A percentile compares a stretch with the other conserved stretches of the same genome.
phyloP scores from a whole-genome alignment of 2,329 filamentous ascomycete species.

The Botrytis fabae region DNA sequence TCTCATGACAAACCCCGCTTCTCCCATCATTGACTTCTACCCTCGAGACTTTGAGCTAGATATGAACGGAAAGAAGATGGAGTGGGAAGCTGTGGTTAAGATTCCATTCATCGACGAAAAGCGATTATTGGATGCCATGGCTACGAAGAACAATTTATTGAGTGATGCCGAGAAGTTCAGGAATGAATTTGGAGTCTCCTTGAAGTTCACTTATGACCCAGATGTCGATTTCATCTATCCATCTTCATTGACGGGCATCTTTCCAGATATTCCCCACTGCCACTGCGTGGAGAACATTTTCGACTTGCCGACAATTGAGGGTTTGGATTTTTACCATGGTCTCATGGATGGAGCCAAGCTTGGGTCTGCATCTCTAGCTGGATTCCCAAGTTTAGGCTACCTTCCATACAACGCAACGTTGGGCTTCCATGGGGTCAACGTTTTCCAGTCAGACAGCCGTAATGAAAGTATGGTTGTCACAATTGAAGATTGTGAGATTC shows the following conservation, averaged over 20 bases:
- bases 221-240: conserved; percentile 80
- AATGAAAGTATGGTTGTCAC: conserved; percentile 97
- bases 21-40: conserved; percentile 97
- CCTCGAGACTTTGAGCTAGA: conserved; percentile 95
- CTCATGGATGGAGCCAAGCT: conserved; percentile 82
- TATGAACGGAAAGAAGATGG: conserved; percentile 99
- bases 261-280: conserved; percentile 84
- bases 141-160: conserved; percentile 76
- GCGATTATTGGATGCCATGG: conserved; percentile 82
- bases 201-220: conserved; percentile 87
- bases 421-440: conserved; percentile 85
- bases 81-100: conserved; percentile 98
- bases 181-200: conserved; percentile 86
- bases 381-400: conserved; percentile 87
- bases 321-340: conserved; percentile 80
- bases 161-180: conserved; percentile 74
- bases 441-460: conserved; percentile 93
- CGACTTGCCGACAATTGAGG: conserved; percentile 89
- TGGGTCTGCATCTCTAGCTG: conserved; percentile 80
- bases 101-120: conserved; percentile 98
- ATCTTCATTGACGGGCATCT: conserved; percentile 83
- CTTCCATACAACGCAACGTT: conserved; percentile 79
- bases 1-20: conserved; percentile 86
- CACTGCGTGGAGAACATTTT: conserved; percentile 95
- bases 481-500: conserved; percentile 70